phyloP scores from a whole-genome alignment of 2,329 filamentous ascomycete species.

The Arachnomyces sp. region DNA sequence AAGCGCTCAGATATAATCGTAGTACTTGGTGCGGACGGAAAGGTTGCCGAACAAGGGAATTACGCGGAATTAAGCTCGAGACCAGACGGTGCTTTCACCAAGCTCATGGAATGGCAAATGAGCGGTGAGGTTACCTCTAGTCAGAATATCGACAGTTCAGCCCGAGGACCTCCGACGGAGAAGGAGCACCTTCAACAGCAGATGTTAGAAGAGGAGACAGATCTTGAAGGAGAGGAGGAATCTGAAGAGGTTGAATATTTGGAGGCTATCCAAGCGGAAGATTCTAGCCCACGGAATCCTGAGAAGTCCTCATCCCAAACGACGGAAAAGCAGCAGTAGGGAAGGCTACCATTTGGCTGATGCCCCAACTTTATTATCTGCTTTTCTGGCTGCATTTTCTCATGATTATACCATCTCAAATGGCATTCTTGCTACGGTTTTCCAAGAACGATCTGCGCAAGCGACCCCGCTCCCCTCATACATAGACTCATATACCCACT shows the following conservation, averaged over 20 bases:
- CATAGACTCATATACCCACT: no score
- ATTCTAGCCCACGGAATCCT: not conserved
- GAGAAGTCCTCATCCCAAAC: no score
- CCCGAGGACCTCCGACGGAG: constrained; percentile 35
- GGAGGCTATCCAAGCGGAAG: constrained; percentile 12
- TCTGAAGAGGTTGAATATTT: constrained; percentile 15
- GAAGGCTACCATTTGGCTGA: no score
- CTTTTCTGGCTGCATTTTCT: no score
- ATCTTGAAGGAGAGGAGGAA: constrained; percentile 27
- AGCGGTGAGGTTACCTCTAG: constrained; percentile 53
- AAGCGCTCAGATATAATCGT: constrained; percentile 93
- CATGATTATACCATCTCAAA: no score
- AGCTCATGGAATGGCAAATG: constrained; percentile 98
- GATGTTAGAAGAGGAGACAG: constrained; percentile 26
- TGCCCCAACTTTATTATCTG: no score
- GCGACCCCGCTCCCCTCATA: no score
- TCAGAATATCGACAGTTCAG: constrained; percentile 17
- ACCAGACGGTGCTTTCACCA: constrained; percentile 76
- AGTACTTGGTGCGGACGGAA: constrained; percentile 77
- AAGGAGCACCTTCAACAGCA: constrained; percentile 45
- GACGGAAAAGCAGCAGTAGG: no score
- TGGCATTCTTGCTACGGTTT: no score
- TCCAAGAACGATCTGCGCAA: no score
- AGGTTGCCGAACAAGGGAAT: constrained; percentile 82
- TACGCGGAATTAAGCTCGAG: constrained; percentile 69